Evolutionary conservation across 208 protist species (phyloP), one percentile per base, ranked within the genome.

Genomic region (Tritrichomonas musculus): DNA sequence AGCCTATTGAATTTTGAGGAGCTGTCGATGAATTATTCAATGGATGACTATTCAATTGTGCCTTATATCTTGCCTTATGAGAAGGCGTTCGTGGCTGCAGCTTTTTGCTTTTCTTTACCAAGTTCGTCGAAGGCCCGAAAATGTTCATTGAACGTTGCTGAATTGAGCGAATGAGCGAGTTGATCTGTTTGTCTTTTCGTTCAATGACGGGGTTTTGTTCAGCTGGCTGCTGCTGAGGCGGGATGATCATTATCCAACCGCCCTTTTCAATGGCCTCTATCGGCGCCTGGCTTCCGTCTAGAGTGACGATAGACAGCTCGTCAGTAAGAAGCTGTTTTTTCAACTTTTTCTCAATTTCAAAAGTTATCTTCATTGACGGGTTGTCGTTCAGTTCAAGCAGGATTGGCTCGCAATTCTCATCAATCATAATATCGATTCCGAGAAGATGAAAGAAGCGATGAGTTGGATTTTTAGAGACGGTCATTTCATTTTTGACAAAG

Each of bases 341-440:
- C 22, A 88, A n/a, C 0, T 22, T 47, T 39, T 60, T 39, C 39
- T 88, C 77, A 39, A 44, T 57, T 41, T 41, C 22, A 8, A 57
- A 25, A 30, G 47, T 57, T 8, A 88, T 47, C 57, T 88, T 53
- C 22, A 88, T 25, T 2, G 77, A 88, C 57, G 77, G 77, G 20
- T 33, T 25, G 17, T 88, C 77, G 17, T 88, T 88, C 1, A 88
- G 47, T 36, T 88, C 77, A 8, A 88, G 44, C 33, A 88, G 47
- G 14, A 88, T 88, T 8, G 77, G 77, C n/a, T 88, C 27, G 1
- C 41, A 25, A 39, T 47, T 8, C 8, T 53, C 47, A 88, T 88
- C 47, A 22, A 88, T 20, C 20, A 88, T 33, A 57, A 88, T 88
- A 39, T 88, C 77, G 57, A 88, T 88, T 55, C 77, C 77, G 27